Base-by-base conservation (phyloP, 2,329 filamentous ascomycete species). In the Epichloe gansuensis region DNA sequence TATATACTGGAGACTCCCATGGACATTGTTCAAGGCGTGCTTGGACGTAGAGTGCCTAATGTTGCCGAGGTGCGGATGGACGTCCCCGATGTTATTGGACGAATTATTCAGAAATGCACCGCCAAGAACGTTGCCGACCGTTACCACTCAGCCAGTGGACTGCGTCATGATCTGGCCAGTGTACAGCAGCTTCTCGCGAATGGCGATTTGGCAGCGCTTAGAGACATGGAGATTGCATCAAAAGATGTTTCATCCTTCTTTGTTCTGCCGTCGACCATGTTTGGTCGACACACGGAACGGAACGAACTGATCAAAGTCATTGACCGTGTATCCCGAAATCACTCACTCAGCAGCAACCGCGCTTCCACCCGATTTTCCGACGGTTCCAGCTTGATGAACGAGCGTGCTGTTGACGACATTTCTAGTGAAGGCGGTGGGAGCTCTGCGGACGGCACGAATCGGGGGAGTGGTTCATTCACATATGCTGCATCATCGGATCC, bases 241-340 rank as follows among this genome's bases (percentile, higher is more conserved):
- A 87, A 83, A 53, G 91, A 97, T 66, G 82, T 95, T 0, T 95
- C 89, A 1, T 94, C 89, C 4, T 93, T 94, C 63, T 96, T 96
- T 68, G 85, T 89, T 58, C 76, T 96, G 21, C 91, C 91, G 0
- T 79, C 81, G 0, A 75, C 76, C 53, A 89, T 94, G 75, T 86
- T 95, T 57, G 91, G 91, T 3, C 80, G 90, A 38, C 75, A 84
- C 34, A 74, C 79, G 55, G 88, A 95, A 64, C 81, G 81, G 42
- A 74, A 82, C 46, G 77, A 78, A 39, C 78, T 96, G 8, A 68
- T 89, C 40, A 77, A 75, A 57, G 77, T 93, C 38, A 87, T 96
- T 48, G 84, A 94, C 56, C 83, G 81, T 46, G 84, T 89, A 47
- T 80, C 86, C 21, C 81, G 75, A 61, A 82, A 76, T 36, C 85